These are phyloP conservation scores for Serendipita sp. DNA, from an alignment of 768 basidiomycete genomes.

Conservation along the genomic window DNA sequence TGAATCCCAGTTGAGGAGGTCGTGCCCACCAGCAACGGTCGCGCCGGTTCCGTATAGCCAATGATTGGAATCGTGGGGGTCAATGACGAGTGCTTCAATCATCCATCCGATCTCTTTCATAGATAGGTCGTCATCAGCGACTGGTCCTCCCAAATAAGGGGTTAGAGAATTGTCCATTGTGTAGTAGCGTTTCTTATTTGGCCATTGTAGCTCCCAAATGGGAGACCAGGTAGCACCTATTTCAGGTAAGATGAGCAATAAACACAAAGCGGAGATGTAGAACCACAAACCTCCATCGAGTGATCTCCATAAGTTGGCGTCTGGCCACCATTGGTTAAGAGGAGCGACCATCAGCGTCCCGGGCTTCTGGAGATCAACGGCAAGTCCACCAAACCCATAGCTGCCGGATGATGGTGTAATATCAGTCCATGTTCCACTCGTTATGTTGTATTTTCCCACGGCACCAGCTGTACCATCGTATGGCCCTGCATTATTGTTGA, in stretches of 20 bases:
- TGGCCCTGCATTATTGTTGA: constrained; percentile 47
- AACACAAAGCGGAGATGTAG: too few species aligned
- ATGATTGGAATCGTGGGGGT: constrained; percentile 53
- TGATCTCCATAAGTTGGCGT: constrained; percentile 48
- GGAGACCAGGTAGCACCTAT: constrained; percentile 32
- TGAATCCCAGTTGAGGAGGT: constrained; percentile 43
- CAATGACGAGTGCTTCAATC: constrained; percentile 31
- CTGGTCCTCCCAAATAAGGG: constrained; percentile 36
- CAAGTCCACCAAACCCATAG: constrained; percentile 23
- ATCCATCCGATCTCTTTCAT: constrained; percentile 40
- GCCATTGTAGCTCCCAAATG: constrained; percentile 7
- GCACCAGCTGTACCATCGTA: constrained; percentile 33
- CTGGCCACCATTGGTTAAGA: constrained; percentile 38
- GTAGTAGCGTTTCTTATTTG: constrained; percentile 25
- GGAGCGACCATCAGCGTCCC: constrained; percentile 49
- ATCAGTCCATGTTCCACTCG: constrained; percentile 37
- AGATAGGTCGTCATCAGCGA: constrained; percentile 9
- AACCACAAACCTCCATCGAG: constrained; percentile 29
- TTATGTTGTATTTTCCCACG: constrained; percentile 22
- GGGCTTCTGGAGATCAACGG: constrained; percentile 42
- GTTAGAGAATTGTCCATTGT: constrained; percentile 37
- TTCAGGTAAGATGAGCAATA: too few species aligned
- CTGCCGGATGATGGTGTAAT: constrained; percentile 35
- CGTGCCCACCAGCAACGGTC: constrained; percentile 44
- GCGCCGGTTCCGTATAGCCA: constrained; percentile 57